Base-by-base conservation (phyloP, 2,329 filamentous ascomycete species). In the Alternaria rosae region DNA sequence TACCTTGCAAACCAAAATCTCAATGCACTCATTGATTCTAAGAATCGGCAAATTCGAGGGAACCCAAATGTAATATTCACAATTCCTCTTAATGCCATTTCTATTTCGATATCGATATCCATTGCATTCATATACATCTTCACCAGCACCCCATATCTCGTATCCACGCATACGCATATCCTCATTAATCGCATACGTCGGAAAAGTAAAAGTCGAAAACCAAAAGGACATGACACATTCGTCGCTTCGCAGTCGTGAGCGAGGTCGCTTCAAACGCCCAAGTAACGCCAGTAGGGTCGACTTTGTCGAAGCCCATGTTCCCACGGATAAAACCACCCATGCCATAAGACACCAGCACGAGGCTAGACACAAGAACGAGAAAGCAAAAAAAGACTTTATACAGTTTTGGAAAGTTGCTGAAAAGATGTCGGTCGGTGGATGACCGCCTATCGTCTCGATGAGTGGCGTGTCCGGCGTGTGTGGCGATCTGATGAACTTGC, bases 401-500 rank as follows among this genome's bases (percentile, higher is more conserved):
- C 57, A 64, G 52, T 64, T 12, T 44, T 38, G 20, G 8, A 51
- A 51, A 25, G 47, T 45, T 26, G 23, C 43, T 7, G 4, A 21
- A 45, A 13, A 51, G 20, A 51, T 26, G 25, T 32, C 3, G 21
- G 30, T 41, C 7, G 38, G 23, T 42, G 43, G 26, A 8, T n/a
- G 20, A 1, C 20, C 25, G 26, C 52, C 57, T 35, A 69, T 55
- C 70, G 75, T 59, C 75, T 69, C 32, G 75, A 76, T n/a, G 76
- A 76, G 42, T 78, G 75, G 43, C 77, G 69, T 17, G 80, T 79
- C 57, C 78, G 74, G 65, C 80, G 74, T 26, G 80, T 82, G 35
- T 78, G 71, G 38, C 80, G 72, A 59, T 82, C 80, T 35, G 69
- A 70, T n/a, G 81, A 82, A 59, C 80, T 82, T 70, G 79, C 80